Evolutionary conservation across 2,329 filamentous ascomycete genomes (phyloP).

Genomic region (Ceratocystiopsis sp.): DNA sequence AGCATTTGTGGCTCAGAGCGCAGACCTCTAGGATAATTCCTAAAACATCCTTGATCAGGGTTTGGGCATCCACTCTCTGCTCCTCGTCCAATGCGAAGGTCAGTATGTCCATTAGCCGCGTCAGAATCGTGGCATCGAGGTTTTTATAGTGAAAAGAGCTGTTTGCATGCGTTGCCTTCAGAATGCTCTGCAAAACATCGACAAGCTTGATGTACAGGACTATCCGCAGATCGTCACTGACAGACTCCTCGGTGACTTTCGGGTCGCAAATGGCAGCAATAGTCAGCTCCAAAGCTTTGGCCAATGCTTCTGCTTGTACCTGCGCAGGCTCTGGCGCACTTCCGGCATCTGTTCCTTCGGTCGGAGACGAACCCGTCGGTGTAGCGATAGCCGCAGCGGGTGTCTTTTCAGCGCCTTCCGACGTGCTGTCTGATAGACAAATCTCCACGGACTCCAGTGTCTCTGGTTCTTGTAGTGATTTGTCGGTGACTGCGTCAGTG

Average conservation of each 20-base stretch:
- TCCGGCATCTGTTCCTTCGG: too few relatives aligned
- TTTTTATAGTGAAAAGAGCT: constrained; percentile 9
- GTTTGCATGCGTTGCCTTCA: constrained; percentile 11
- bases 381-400: too few relatives aligned
- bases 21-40: constrained; percentile 24
- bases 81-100: constrained; percentile 4
- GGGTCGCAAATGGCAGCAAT: constrained; percentile 43
- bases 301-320: constrained; percentile 8
- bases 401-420: too few relatives aligned
- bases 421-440: too few relatives aligned
- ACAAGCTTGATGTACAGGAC: constrained; percentile 35
- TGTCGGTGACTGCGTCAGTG: too few relatives aligned
- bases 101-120: constrained; percentile 17
- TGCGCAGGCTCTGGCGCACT: too few relatives aligned
- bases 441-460: too few relatives aligned
- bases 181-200: constrained; percentile 26
- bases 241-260: constrained; percentile 29
- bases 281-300: constrained; percentile 34
- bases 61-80: constrained; percentile 2
- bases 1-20: constrained; percentile 20
- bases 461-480: too few relatives aligned
- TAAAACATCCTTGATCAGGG: constrained; percentile 15
- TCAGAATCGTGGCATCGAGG: constrained; percentile 14
- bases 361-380: too few relatives aligned
- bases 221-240: constrained; percentile 26